Base-by-base conservation (phyloP, 495 filamentous ascomycete genomes). In the Tuber indicum region DNA sequence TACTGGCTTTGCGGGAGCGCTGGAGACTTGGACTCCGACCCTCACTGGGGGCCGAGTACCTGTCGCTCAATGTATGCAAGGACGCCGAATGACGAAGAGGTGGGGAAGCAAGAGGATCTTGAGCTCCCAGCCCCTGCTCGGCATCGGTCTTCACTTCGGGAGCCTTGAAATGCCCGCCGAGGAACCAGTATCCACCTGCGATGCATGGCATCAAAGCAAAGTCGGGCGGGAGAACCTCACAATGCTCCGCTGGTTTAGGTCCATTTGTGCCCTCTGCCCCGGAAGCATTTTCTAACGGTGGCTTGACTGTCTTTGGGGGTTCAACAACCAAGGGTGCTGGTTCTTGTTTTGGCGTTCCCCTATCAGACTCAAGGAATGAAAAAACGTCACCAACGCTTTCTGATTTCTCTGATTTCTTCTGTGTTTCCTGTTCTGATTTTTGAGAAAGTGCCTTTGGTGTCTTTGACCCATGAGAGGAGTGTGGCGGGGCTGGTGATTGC, bases 1-100 rank as follows among this genome's bases (percentile, higher is more conserved):
- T 76, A 72, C 75, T 82, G 21, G 81, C 81, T 46, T 74, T 82
- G 17, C 81, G 81, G 52, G 81, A 83, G 41, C 81, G 79, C 49
- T 80, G 81, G 62, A 83, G 77, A 47, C 78, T 83, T 2, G 81
- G 82, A 42, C 74, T 70, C 62, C 58, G 58, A 14, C 58, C 73
- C 70, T 77, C 76, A 43, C 72, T 79, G 39, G 72, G 76, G 10
- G 75, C 66, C 47, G 74, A 17, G n/a, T 43, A 69, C 52, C 58
- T 66, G 44, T 75, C 52, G 3, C 77, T 76, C 26, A 82, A 70
- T 19, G 81, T 80, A 75, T 82, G 81, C 26, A 82, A 49, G 43
- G 81, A 82, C 17, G 77, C 75, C 12, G 81, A 80, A 45, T 82
- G 77, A 7, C 71, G 75, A 70, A 81, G 78, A 7, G 12, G 26